Conservation (phyloP, 2,329 filamentous ascomycete genomes). For the Pyrenophora graminea region DNA sequence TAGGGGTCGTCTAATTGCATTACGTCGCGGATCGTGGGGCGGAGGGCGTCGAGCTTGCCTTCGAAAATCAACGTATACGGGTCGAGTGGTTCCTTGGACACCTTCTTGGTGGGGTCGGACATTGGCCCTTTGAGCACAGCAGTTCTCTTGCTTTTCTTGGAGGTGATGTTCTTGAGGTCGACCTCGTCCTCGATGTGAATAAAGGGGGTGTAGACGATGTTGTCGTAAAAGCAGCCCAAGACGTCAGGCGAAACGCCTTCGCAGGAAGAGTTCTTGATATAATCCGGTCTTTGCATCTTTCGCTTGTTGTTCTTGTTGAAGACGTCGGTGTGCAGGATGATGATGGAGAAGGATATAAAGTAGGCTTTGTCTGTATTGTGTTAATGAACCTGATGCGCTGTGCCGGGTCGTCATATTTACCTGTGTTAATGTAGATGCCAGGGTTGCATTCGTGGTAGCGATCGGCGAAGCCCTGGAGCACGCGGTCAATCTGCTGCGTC, state of each 20-base stretch:
- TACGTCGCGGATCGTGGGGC: constrained; percentile 87
- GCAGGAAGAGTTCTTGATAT: constrained; percentile 89
- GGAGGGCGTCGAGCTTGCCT: constrained; percentile 77
- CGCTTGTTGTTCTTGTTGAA: constrained; percentile 99
- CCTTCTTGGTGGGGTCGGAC: constrained; percentile 67
- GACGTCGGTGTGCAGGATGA: constrained; percentile 97
- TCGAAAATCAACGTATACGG: constrained; percentile 95
- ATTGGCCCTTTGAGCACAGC: constrained; percentile 60
- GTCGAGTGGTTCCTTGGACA: constrained; percentile 83
- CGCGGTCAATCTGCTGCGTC: constrained; percentile 96
- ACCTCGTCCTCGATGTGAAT: constrained; percentile 95
- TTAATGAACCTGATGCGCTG: constrained; percentile 20
- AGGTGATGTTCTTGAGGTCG: constrained; percentile 73
- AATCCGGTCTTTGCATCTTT: constrained; percentile 97
- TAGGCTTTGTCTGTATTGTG: constrained; percentile 77
- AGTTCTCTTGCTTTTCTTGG: constrained; percentile 71
- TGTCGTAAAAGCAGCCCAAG: constrained; percentile 95
- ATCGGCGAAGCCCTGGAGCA: constrained; percentile 91
- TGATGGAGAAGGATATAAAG: constrained; percentile 93
- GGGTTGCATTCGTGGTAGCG: constrained; percentile 98
- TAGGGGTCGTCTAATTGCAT: constrained; percentile 93
- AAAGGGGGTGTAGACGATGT: constrained; percentile 96
- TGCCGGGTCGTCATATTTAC: constrained; percentile 42
- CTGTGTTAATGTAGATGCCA: constrained; percentile 82
- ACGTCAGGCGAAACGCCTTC: constrained; percentile 94